Evolutionary conservation across 441 rosid species (phyloP).

Genomic region (Corymbia citriodora): DNA sequence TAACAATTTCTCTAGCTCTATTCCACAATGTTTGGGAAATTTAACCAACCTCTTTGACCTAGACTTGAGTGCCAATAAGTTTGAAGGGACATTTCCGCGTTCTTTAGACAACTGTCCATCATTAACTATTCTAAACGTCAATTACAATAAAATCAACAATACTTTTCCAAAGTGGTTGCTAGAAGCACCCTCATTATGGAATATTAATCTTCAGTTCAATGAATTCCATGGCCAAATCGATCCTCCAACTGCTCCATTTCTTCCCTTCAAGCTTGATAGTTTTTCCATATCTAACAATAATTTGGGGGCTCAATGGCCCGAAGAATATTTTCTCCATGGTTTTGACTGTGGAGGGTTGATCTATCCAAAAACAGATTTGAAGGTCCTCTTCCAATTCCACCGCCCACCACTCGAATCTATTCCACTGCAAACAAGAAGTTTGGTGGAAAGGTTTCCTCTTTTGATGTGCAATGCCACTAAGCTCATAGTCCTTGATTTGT

Average conservation of each 20-base stretch:
- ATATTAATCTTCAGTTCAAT: accelerated
- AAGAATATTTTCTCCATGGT: accelerated
- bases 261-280: accelerated
- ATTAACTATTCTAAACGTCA: accelerated
- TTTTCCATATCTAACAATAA: background rate
- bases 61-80: background rate
- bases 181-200: accelerated
- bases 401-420: accelerated
- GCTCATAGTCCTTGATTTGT: accelerated
- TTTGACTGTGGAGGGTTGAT: accelerated
- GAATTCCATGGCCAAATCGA: background rate
- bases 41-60: accelerated
- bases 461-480: background rate
- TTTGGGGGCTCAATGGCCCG: background rate
- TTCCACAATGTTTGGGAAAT: background rate
- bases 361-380: accelerated
- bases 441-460: background rate
- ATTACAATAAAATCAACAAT: background rate
- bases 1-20: background rate
- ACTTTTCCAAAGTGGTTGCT: background rate
- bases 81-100: background rate
- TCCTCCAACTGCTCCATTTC: background rate
- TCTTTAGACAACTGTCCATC: background rate
- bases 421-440: background rate
- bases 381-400: background rate